Percentiles rank a stretch among this genome's conserved stretches.
Conservation (phyloP, 2,329 filamentous ascomycete species). For the Pyricularia sp. region DNA sequence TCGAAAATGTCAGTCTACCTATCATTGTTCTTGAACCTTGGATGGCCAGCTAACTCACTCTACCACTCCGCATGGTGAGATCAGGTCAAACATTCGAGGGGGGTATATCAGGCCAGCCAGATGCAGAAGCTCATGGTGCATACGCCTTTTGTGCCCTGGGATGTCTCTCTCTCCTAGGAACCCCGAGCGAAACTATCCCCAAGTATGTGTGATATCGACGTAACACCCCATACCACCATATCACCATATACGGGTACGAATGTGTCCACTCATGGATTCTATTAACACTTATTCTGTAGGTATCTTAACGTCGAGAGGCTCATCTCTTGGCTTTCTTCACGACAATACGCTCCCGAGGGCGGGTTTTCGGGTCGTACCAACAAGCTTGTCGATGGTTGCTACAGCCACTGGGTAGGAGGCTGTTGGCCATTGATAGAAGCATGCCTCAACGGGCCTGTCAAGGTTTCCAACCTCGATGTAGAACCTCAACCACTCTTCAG, state of each 20-base stretch:
- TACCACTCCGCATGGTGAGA: background rate
- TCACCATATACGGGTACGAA: background rate
- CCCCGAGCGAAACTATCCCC: slow-evolving; percentile 64
- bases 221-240: background rate
- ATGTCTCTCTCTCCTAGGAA: slow-evolving; percentile 76
- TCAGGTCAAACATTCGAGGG: slow-evolving; percentile 89
- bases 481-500: slow-evolving; percentile 54
- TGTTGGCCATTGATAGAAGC: slow-evolving; percentile 91
- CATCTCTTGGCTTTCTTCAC: slow-evolving; percentile 78
- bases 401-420: slow-evolving; percentile 94
- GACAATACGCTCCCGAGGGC: slow-evolving; percentile 85
- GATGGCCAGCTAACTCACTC: background rate
- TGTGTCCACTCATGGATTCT: background rate
- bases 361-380: slow-evolving; percentile 92
- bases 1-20: slow-evolving; percentile 55
- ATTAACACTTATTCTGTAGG: slow-evolving; percentile 27
- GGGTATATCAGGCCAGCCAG: slow-evolving; percentile 78
- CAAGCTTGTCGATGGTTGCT: slow-evolving; percentile 96
- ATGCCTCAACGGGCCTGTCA: slow-evolving; percentile 46
- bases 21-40: background rate
- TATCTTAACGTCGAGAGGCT: slow-evolving; percentile 70
- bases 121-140: slow-evolving; percentile 87
- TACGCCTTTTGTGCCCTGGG: slow-evolving; percentile 94
- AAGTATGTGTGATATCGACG: slow-evolving; percentile 40
- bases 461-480: slow-evolving; percentile 12